phyloP scores from a whole-genome alignment of 2,329 filamentous ascomycete genomes.

The Leptodontidium sp. region DNA sequence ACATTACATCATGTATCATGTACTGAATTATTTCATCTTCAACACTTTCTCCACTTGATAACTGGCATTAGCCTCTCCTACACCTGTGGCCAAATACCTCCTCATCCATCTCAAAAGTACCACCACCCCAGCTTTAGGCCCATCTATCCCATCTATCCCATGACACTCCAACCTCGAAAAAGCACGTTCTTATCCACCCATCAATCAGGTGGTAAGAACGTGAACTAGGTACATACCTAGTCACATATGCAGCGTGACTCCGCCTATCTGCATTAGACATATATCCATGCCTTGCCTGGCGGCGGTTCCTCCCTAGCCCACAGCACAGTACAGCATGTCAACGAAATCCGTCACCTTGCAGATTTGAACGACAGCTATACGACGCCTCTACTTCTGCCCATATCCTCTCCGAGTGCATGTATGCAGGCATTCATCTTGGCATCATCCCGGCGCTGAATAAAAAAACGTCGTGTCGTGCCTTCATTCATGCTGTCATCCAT shows the following conservation, averaged over 20 bases:
- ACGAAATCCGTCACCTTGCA: not conserved
- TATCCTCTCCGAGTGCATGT: not conserved
- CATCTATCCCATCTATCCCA: not conserved
- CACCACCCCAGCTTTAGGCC: not conserved
- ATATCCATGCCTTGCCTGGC: not conserved
- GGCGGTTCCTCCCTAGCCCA: slow-evolving; percentile 1
- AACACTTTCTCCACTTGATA: too few species aligned
- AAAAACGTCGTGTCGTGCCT: not conserved
- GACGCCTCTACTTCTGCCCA: not conserved
- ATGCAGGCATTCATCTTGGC: slow-evolving; percentile 4
- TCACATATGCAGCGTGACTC: not conserved
- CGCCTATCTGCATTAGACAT: too few species aligned
- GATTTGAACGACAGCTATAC: not conserved
- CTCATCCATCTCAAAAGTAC: not conserved
- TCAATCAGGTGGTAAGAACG: slow-evolving; percentile 6
- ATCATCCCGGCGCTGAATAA: not conserved
- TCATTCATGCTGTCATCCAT: not conserved
- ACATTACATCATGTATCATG: too few species aligned
- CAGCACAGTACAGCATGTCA: not conserved
- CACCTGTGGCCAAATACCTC: too few species aligned
- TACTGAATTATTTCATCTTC: too few species aligned
- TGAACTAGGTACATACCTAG: not conserved
- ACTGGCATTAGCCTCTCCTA: too few species aligned
- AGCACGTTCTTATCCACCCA: not conserved
- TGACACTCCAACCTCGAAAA: not conserved